These are phyloP conservation scores for Russula lepida DNA, from an alignment of 768 basidiomycete species.

Conservation along the genomic window DNA sequence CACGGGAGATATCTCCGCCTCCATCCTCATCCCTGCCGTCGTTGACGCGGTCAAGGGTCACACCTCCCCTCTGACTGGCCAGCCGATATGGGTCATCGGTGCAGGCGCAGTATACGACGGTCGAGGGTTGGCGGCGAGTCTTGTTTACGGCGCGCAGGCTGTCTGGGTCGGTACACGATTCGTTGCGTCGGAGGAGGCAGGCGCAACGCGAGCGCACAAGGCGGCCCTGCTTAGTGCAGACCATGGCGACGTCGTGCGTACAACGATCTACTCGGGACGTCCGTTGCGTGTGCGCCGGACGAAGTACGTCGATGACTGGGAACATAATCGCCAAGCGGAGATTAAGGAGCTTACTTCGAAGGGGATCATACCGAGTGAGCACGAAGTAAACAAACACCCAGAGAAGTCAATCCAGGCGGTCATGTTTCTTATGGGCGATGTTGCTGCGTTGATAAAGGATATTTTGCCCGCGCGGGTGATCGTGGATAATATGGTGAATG, in stretches of 20 bases:
- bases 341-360: conserved; percentile 74
- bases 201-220: conserved; percentile 80
- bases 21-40: conserved; percentile 84
- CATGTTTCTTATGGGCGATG: conserved; percentile 79
- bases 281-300: conserved; percentile 82
- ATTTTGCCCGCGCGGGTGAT: conserved; percentile 77
- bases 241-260: conserved; percentile 72
- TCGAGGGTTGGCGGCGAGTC: conserved; percentile 75
- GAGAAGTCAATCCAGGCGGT: conserved; percentile 62
- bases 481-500: conserved; percentile 71
- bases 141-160: conserved; percentile 83
- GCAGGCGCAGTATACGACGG: conserved; percentile 92
- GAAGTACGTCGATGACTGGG: conserved; percentile 81
- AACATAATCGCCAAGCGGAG: conserved; percentile 68
- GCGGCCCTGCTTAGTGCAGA: conserved; percentile 63
- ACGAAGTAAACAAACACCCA: conserved; percentile 71
- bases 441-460: conserved; percentile 65
- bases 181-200: conserved; percentile 76
- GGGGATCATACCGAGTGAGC: conserved; percentile 68
- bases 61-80: conserved; percentile 71
- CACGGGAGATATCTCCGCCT: conserved; percentile 78
- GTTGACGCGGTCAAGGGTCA: conserved; percentile 75
- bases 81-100: conserved; percentile 81
- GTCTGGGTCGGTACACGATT: conserved; percentile 69
- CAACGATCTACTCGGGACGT: conserved; percentile 82